Evolutionary conservation across 177 flowering plant species (phyloP), one percentile per base, ranked within the genome.

Genomic region (Vitis hybrid): DNA sequence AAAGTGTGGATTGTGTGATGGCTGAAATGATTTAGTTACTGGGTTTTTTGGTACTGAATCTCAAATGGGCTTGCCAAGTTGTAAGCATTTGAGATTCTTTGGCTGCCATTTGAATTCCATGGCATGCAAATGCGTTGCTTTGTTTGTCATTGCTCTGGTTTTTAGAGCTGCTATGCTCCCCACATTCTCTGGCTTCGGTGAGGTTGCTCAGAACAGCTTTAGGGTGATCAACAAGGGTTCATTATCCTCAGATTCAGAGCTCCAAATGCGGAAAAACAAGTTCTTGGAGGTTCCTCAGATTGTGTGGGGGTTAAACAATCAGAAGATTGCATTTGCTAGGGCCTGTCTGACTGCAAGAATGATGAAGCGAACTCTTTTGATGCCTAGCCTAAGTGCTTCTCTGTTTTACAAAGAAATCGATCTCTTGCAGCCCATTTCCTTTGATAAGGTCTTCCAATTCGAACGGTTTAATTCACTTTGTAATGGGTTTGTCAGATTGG

Each of bases 381-480:
- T 93, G 95, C 99, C 99, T 39, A 94, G 90, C 72, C 78, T 96
- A 52, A 96, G 99, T 72, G 97, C 97, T 68, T 96, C 98, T 2
- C 69, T 96, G 76, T 93, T 90, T 69, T 96, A 93, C 79, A 96
- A 96, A 79, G 98, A 93, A 79, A 74, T 90, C 3, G 88, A 92
- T 61, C 87, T 78, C 5, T 76, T 94, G 81, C 83, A 87, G 66
- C 97, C 97, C 19, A 85, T 92, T 70, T 78, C 89, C 1, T 92
- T 93, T 33, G 94, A 94, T 20, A 90, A 89, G 83, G 82, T 96
- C 26, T 96, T 88, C 81, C 80, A 86, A 33, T 89, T 90, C 18
- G 86, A 90, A 9, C 82, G 57, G 74, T 92, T 96, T 61, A 94
- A 90, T 74, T 85, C 89, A 0, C 82, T 80, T 11, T 94, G 98